Base-by-base conservation (phyloP, 1,284 basidiomycete genomes). In the Entoloma clypeatum region DNA sequence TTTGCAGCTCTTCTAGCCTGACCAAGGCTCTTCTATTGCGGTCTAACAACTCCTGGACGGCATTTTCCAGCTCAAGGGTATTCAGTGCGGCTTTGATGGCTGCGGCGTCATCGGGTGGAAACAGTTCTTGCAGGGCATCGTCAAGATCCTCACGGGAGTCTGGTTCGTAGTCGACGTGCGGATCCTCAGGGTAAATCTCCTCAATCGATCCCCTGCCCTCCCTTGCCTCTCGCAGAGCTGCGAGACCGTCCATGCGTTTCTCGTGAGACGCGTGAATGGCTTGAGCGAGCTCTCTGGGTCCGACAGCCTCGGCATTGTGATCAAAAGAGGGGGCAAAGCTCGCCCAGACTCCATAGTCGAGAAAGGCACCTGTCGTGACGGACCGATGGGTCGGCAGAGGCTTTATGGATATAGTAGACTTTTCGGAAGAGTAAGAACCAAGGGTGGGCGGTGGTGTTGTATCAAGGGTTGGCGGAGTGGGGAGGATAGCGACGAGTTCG, bases 271-370 rank as follows among this genome's bases (percentile, higher is more conserved):
- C 59, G 58, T 68, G 78, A 21, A 81, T 61, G 7, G 79, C 61
- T 54, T 83, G 74, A 14, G 76, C 79, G 44, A 88, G 65, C 38
- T 72, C 67, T 5, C 67, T 58, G 39, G 75, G 67, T 2, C 85
- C 85, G 9, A 86, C 62, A 53, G 85, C 75, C 28, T 74, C 70
- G 7, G 79, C 79, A 41, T 83, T 79, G 50, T 84, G 81, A 47
- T 86, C 83, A 56, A 85, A 89, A 10, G 70, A 66, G 2, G 86
- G 86, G 0, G 86, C 86, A 59, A 90, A 90, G 54, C 75, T 82
- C 2, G 83, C 62, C 53, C 72, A 82, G 6, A 72, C 70, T 0
- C 87, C 86, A 55, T 90, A 90, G 57, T 89, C 81, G 7, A 90
- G 66, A 55, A 87, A 88, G 2, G 69, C 61, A 37, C 82, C 84